phyloP scores from a whole-genome alignment of 305 asterid genomes.

The Ajuga reptans region DNA sequence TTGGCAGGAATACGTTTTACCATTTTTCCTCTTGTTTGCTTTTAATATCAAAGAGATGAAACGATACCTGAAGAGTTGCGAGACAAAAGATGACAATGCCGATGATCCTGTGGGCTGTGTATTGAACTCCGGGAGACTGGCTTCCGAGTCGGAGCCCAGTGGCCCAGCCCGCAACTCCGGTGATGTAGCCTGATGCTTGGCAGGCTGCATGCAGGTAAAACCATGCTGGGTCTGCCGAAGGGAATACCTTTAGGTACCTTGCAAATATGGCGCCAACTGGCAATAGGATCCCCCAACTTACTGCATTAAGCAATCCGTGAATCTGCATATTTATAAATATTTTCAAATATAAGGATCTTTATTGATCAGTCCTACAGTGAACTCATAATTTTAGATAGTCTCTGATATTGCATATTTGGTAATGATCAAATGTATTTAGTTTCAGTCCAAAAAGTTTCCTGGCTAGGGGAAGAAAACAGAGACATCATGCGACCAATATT shows the following conservation, averaged over 20 bases:
- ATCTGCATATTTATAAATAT: constrained; percentile 34
- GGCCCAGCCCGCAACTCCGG: constrained; percentile 81
- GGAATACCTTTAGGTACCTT: constrained; percentile 66
- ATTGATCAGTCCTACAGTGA: neutral
- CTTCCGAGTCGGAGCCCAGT: constrained; percentile 68
- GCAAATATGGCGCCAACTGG: constrained; percentile 74
- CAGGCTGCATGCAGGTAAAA: constrained; percentile 69
- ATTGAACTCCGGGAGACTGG: constrained; percentile 52
- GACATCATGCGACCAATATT: neutral
- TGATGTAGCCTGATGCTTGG: constrained; percentile 60
- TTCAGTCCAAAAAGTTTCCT: no score
- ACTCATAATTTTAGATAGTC: neutral
- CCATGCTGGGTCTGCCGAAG: constrained; percentile 73
- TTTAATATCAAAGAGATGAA: no score
- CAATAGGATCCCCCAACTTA: constrained; percentile 76
- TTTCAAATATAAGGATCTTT: neutral
- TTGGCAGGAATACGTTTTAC: no score
- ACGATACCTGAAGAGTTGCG: constrained; percentile 57
- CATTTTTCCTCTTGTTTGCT: no score
- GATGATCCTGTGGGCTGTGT: constrained; percentile 54
- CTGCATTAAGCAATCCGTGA: constrained; percentile 73
- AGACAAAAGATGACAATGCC: constrained; percentile 62
- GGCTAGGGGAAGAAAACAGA: neutral
- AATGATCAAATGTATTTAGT: neutral
- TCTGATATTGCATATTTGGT: neutral